A percentile compares a stretch with the other conserved stretches of the same genome.
phyloP scores from a whole-genome alignment of 1,139 yeast genomes.

The Scheffersomyces segobiensis region DNA sequence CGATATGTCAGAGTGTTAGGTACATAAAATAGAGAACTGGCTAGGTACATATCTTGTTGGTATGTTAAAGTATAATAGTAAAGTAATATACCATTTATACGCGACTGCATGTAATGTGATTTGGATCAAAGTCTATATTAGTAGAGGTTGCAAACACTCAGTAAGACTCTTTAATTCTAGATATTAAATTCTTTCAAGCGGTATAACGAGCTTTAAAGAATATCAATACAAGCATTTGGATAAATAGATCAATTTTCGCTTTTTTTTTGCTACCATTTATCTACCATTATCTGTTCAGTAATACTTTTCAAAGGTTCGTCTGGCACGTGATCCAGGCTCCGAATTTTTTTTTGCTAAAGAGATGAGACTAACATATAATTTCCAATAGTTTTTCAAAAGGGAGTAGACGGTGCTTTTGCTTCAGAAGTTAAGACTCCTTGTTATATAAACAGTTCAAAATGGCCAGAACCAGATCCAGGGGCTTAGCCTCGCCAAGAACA shows the following conservation, averaged over 20 bases:
- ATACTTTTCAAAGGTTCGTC: not conserved
- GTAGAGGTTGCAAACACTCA: not conserved
- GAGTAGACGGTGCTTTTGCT: not conserved
- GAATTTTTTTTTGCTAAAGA: not conserved
- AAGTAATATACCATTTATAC: too few relatives aligned
- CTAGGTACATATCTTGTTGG: not conserved
- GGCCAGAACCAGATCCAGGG: slow-evolving; percentile 17
- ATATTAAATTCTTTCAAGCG: not conserved
- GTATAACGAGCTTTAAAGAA: too few relatives aligned
- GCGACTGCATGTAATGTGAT: not conserved
- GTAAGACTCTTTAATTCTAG: not conserved
- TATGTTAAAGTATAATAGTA: not conserved
- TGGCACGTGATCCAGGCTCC: not conserved
- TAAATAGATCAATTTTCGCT: not conserved
- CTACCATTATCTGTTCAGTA: not conserved
- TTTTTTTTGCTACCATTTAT: too few relatives aligned
- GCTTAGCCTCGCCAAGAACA: slow-evolving; percentile 14
- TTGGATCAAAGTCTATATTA: not conserved
- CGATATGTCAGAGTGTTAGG: not conserved
- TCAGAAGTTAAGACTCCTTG: not conserved
- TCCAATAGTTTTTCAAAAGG: not conserved
- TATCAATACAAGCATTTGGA: not conserved
- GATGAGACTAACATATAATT: not conserved
- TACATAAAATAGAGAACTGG: not conserved
- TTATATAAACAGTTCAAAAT: slow-evolving; percentile 6